These are phyloP conservation scores for Beauveria sp. DNA, from an alignment of 2,329 filamentous ascomycete species.

Conservation along the genomic window DNA sequence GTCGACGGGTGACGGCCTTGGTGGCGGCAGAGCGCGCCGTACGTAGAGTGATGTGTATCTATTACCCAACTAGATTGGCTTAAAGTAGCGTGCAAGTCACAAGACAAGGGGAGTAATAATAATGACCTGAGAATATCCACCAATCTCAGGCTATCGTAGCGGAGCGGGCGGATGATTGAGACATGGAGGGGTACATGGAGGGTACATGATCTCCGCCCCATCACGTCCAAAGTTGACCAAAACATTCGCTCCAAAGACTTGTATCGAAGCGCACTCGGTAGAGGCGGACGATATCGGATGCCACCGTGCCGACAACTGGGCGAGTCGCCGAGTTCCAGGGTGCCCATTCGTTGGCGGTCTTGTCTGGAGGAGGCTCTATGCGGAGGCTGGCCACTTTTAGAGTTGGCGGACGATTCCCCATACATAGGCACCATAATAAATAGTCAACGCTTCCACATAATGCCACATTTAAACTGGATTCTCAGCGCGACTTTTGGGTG, in stretches of 20 bases:
- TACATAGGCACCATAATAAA: not conserved
- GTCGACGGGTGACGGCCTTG: not conserved
- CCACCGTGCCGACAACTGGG: constrained; percentile 16
- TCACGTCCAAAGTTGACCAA: not conserved
- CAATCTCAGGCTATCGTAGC: not conserved
- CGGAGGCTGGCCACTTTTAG: not conserved
- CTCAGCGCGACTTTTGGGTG: not conserved
- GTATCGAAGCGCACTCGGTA: not conserved
- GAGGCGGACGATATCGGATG: constrained; percentile 15
- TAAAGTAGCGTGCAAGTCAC: constrained; percentile 2
- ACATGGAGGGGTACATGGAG: not conserved
- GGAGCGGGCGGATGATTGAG: not conserved
- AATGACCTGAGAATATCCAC: not conserved
- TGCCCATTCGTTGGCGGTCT: constrained; percentile 12
- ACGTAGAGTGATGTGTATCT: not conserved
- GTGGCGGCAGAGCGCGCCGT: not conserved
- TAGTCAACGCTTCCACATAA: not conserved
- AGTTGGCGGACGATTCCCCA: not conserved
- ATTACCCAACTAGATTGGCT: constrained; percentile 10
- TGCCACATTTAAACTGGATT: not conserved
- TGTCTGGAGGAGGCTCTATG: not conserved
- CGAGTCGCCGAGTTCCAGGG: constrained; percentile 10
- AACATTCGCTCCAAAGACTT: not conserved
- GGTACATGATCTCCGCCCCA: not conserved
- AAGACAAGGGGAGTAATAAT: not conserved